These are phyloP conservation scores for Ceratocystis albifundus DNA, from an alignment of 2,329 filamentous ascomycete genomes.

Conservation along the genomic window DNA sequence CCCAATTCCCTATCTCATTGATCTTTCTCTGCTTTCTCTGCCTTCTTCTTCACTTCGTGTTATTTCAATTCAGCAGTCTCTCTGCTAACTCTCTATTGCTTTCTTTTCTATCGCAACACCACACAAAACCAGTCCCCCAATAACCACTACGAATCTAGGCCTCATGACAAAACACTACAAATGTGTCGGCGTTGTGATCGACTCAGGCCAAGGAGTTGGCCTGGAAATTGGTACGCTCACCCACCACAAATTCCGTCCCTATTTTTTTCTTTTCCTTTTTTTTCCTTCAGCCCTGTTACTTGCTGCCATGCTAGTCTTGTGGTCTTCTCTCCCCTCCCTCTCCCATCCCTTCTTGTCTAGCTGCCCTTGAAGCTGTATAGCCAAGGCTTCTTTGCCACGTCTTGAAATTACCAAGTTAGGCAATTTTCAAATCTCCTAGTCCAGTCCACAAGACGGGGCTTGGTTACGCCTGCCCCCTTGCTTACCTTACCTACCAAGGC, in stretches of 20 bases:
- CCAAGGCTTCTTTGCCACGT: not conserved
- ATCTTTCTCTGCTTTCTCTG: not conserved
- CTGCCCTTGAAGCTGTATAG: not conserved
- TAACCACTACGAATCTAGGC: not conserved
- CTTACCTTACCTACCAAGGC: not conserved
- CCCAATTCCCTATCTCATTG: not conserved
- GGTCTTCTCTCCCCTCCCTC: not conserved
- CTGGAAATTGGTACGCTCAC: slow-evolving; percentile 9
- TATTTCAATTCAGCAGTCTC: not conserved
- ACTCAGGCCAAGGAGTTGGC: slow-evolving; percentile 6
- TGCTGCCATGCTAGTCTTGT: not conserved
- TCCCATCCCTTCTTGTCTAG: not conserved
- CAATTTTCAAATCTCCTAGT: not conserved
- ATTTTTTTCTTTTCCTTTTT: not conserved
- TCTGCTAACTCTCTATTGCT: not conserved
- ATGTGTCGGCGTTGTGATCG: slow-evolving; percentile 12
- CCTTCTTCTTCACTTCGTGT: not conserved
- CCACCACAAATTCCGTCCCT: not conserved
- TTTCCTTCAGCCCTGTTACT: not conserved
- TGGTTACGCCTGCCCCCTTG: not conserved
- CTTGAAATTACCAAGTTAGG: slow-evolving; percentile 1
- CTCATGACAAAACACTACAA: slow-evolving; percentile 1
- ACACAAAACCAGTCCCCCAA: not conserved
- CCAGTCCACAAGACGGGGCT: not conserved
- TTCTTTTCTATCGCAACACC: not conserved